These are phyloP conservation scores for Ilex asprella DNA, from an alignment of 257 asterid genomes.

Conservation along the genomic window DNA sequence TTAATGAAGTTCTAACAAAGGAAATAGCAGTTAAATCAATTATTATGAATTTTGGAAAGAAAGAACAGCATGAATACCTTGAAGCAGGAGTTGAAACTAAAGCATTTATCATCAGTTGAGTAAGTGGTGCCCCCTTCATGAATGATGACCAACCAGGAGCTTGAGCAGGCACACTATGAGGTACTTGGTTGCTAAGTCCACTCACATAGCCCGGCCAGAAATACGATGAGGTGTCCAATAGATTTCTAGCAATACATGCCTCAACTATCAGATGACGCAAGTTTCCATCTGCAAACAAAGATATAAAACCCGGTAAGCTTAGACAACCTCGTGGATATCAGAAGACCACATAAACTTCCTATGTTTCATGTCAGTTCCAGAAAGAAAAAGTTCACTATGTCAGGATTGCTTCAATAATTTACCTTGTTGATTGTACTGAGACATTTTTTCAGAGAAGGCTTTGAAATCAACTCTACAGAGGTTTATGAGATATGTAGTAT, in stretches of 20 bases:
- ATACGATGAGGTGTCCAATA: slow-evolving; percentile 85
- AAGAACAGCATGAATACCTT: slow-evolving; percentile 43
- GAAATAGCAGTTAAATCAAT: too few relatives aligned
- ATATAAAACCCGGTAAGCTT: neutral
- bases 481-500: too few relatives aligned
- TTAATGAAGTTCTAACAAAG: too few relatives aligned
- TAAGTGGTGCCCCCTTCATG: slow-evolving; percentile 73
- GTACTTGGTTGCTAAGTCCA: slow-evolving; percentile 57
- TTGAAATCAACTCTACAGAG: too few relatives aligned
- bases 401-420: too few relatives aligned
- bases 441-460: too few relatives aligned
- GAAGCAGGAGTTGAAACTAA: slow-evolving; percentile 85
- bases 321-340: too few relatives aligned
- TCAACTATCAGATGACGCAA: slow-evolving; percentile 86
- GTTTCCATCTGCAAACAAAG: slow-evolving; percentile 68
- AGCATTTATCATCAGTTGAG: slow-evolving; percentile 55
- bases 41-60: too few relatives aligned
- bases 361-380: too few relatives aligned
- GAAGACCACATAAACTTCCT: too few relatives aligned
- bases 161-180: slow-evolving; percentile 60
- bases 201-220: slow-evolving; percentile 84
- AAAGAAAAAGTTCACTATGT: too few relatives aligned
- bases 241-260: slow-evolving; percentile 83
- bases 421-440: too few relatives aligned
- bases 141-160: slow-evolving; percentile 81